These are phyloP conservation scores for Udeniomyces megalosporus DNA, from an alignment of 768 basidiomycete species.

Conservation along the genomic window DNA sequence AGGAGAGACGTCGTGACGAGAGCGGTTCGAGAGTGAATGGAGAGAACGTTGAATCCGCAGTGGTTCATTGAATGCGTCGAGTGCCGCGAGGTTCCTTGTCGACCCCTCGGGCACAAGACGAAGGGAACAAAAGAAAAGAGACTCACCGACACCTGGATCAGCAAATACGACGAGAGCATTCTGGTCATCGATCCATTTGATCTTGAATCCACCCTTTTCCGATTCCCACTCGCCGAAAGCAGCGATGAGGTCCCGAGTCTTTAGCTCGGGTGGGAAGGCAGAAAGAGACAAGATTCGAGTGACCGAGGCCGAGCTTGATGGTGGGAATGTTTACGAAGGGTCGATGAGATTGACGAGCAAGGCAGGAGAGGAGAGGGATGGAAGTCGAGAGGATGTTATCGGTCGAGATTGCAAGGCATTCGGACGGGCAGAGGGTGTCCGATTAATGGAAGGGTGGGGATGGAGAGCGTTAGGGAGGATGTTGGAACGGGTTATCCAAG, in stretches of 20 bases:
- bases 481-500: too few species aligned
- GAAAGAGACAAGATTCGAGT: constrained; percentile 83
- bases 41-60: too few species aligned
- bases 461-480: too few species aligned
- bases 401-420: too few species aligned
- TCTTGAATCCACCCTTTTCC: constrained; percentile 85
- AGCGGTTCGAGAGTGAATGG: too few species aligned
- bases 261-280: constrained; percentile 89
- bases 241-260: constrained; percentile 87
- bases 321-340: neutral
- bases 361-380: neutral
- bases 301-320: constrained; percentile 57
- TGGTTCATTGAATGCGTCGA: too few species aligned
- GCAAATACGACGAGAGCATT: constrained; percentile 87
- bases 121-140: neutral
- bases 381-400: too few species aligned
- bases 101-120: too few species aligned
- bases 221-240: constrained; percentile 78
- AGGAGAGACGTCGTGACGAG: too few species aligned
- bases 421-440: too few species aligned
- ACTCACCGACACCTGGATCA: constrained; percentile 76
- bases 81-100: too few species aligned
- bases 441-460: too few species aligned
- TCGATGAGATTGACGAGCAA: constrained; percentile 1
- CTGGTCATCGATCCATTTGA: constrained; percentile 97